Conservation (phyloP, 75 land plant species). For the Selaginella moellendorffii region DNA sequence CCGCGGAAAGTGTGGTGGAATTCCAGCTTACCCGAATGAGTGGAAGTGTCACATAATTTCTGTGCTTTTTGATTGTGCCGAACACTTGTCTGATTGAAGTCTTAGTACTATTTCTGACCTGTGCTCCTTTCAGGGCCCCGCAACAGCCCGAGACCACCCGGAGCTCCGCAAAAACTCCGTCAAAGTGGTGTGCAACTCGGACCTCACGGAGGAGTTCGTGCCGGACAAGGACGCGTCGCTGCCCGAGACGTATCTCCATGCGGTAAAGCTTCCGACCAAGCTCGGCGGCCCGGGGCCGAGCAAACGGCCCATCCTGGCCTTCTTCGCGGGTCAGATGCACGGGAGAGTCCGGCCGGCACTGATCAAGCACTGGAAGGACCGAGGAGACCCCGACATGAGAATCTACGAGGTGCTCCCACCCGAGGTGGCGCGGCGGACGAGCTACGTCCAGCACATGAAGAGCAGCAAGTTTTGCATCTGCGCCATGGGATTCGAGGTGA, state of each 20-base stretch:
- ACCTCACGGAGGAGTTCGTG: slow-evolving; percentile 5
- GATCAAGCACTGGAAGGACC: slow-evolving; percentile 2
- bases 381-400: slow-evolving; percentile 57
- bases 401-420: slow-evolving; percentile 32
- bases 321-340: slow-evolving; percentile 37
- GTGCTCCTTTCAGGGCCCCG: background rate
- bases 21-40: background rate
- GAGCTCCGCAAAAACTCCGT: slow-evolving; percentile 1
- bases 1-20: background rate
- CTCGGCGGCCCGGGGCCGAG: slow-evolving; percentile 3
- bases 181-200: slow-evolving; percentile 7
- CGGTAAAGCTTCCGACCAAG: background rate
- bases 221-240: background rate
- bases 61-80: background rate
- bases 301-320: slow-evolving; percentile 26
- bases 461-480: slow-evolving; percentile 26
- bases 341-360: slow-evolving; percentile 4
- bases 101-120: background rate
- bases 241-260: slow-evolving; percentile 7
- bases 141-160: slow-evolving; percentile 6
- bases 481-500: slow-evolving; percentile 72
- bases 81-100: background rate
- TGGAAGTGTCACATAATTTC: background rate
- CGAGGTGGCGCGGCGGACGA: background rate
- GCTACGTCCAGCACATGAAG: background rate